These are phyloP conservation scores for Calonectria multiphialidica DNA, from an alignment of 2,329 filamentous ascomycete species.

Conservation along the genomic window DNA sequence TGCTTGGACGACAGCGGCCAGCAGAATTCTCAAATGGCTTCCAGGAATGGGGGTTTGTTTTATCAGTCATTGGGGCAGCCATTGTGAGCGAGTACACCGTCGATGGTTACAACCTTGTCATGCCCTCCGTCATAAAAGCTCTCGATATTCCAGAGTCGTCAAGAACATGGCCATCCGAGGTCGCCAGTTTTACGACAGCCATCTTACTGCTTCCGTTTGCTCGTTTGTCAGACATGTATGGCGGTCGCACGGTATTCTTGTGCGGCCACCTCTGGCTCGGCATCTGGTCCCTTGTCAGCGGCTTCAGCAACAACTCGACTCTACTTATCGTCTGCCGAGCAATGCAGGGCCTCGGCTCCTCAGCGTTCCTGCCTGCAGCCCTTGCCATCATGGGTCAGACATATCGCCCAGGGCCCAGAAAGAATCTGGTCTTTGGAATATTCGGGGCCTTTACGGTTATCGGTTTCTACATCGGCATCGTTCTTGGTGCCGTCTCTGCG, in stretches of 20 bases:
- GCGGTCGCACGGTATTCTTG: slow-evolving; percentile 70
- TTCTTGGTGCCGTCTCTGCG: neutral
- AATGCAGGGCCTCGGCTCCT: slow-evolving; percentile 78
- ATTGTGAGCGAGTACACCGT: slow-evolving; percentile 1
- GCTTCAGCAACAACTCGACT: slow-evolving; percentile 73
- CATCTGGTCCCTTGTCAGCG: slow-evolving; percentile 76
- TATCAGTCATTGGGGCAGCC: neutral
- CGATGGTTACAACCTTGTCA: slow-evolving; percentile 52
- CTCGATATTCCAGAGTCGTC: slow-evolving; percentile 9
- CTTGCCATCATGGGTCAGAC: slow-evolving; percentile 75
- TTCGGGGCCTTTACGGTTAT: slow-evolving; percentile 67
- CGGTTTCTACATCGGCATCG: slow-evolving; percentile 69
- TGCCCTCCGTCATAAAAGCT: slow-evolving; percentile 71
- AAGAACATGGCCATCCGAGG: slow-evolving; percentile 9
- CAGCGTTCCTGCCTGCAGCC: slow-evolving; percentile 77
- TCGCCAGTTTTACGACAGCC: slow-evolving; percentile 56
- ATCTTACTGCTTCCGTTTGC: slow-evolving; percentile 72
- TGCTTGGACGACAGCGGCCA: neutral
- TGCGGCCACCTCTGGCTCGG: slow-evolving; percentile 72
- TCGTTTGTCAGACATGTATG: slow-evolving; percentile 70
- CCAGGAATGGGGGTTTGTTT: neutral
- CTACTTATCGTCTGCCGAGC: slow-evolving; percentile 81
- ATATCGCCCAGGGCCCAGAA: slow-evolving; percentile 77
- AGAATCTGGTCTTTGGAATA: slow-evolving; percentile 73
- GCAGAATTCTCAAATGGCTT: neutral